Evolutionary conservation across 2,329 filamentous ascomycete species (phyloP), one percentile per base, ranked within the genome.

Genomic region (Trichophaea hybrida): DNA sequence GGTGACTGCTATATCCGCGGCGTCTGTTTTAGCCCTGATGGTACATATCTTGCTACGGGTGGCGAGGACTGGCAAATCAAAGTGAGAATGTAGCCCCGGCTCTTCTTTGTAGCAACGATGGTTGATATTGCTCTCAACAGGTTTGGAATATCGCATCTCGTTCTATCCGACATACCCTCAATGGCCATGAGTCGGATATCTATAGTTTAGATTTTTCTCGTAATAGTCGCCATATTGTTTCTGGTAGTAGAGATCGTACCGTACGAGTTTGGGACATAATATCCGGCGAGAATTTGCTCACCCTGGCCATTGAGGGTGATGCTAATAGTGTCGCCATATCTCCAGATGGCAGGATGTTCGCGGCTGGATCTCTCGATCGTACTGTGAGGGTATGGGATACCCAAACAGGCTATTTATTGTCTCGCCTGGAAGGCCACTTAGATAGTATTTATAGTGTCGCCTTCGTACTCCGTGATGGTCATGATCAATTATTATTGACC

Each of bases 321-420:
- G 93, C 97, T 44, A 97, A 91, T 1, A 97, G 93, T 1, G 91
- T 98, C 54, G 93, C 93, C 65, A 96, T 97, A 71, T 97, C 91
- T 35, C 91, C 91, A 5, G 90, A 96, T 72, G 91, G 88, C 59
- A 88, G 91, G 68, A 94, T 85, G 69, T 90, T 98, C 35, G 93
- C 93, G 5, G 93, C 93, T 46, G 93, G 93, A 52, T 95, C 89
- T 48, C 80, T 98, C 48, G 91, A 97, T 72, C 96, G 95, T 84
- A 96, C 90, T 70, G 93, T 98, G 17, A 85, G 91, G 50, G 91
- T 98, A 34, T 98, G 91, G 91, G 91, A 97, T 71, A 88, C 90
- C 44, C 81, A 83, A 65, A 86, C 81, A 61, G 91, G 90, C 57
- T 88, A 85, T 70, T 80, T 96, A 10, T 82, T 95, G 55, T 90